Percentiles rank a stretch among this genome's conserved stretches.
Conservation (phyloP, 2,329 filamentous ascomycete genomes). For the Claviceps lovelessii region DNA sequence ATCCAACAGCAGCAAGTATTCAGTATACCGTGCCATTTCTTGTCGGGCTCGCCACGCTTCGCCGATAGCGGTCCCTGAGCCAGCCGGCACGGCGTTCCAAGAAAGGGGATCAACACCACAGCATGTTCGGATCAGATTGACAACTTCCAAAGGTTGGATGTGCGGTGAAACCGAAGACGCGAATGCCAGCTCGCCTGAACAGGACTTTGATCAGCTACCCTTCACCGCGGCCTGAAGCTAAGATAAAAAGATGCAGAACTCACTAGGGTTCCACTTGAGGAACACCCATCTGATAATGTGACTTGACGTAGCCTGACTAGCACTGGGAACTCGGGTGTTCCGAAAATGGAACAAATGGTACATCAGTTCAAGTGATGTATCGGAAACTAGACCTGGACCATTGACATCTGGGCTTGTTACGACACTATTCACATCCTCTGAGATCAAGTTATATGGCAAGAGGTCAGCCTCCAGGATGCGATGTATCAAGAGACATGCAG, state of each 20-base stretch:
- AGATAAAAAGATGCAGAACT: constrained; percentile 12
- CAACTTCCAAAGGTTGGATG: constrained; percentile 48
- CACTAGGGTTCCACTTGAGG: constrained; percentile 69
- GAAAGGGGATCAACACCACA: constrained; percentile 36
- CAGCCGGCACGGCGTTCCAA: constrained; percentile 17
- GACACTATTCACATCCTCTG: constrained; percentile 57
- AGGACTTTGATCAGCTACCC: not conserved
- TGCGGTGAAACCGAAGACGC: constrained; percentile 50
- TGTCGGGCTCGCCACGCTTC: constrained; percentile 33
- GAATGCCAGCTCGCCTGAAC: constrained; percentile 50
- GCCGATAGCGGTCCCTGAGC: constrained; percentile 33
- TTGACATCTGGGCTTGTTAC: constrained; percentile 66
- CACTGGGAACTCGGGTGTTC: constrained; percentile 53
- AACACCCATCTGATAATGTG: constrained; percentile 72
- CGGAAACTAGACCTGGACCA: constrained; percentile 65
- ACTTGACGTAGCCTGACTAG: constrained; percentile 51
- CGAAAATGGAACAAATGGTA: constrained; percentile 50
- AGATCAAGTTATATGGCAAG: constrained; percentile 52
- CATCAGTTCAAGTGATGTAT: constrained; percentile 65
- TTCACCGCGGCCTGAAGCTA: not conserved
- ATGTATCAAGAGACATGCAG: constrained; percentile 60
- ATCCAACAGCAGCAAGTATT: constrained; percentile 42
- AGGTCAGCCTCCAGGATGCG: constrained; percentile 51
- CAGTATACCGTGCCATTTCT: constrained; percentile 29
- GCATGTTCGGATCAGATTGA: constrained; percentile 55